Base-by-base conservation (phyloP, 208 protist genomes). In the Angomonas deanei region DNA sequence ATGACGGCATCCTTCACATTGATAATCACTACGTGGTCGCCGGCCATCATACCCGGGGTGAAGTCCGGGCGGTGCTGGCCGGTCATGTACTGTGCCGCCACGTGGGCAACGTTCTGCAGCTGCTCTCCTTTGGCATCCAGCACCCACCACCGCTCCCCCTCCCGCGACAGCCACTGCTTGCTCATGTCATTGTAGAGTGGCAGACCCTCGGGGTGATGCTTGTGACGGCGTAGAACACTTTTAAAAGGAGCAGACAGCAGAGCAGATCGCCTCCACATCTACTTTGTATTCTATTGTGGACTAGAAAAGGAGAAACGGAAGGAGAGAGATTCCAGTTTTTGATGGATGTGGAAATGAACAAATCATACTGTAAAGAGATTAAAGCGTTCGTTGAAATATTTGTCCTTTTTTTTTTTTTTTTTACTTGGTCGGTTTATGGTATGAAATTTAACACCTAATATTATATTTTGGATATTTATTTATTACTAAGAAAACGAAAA, bases 1-100 rank as follows among this genome's bases (percentile, higher is more conserved):
- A 96, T 93, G 34, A 96, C 88, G 10, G 77, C 86, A 55, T 96
- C 91, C 46, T 94, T 96, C 54, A 93, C 90, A 69, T 96, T 96
- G 8, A 80, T 80, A 55, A 96, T 93, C 56, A 96, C 71, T 34
- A 96, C 88, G 61, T 96, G 87, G 52, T 96, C 91, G 31, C 91
- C 91, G 0, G 86, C 77, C 57, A 94, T 80, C 85, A 93, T 96
- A 42, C 91, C 91, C 2, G 87, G 91, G 3, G 84, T 92, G 60
- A 96, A 96, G 64, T 96, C 91, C 13, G 86, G 76, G 24, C 91
- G 70, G 71, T 96, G 83, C 70, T 94, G 87, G 26, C 91, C 91
- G 6, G 87, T 93, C 57, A 94, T 94, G 76, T 96, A 96, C 64
- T 92, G 85, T 4, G 88, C 85, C 6, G 86, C 88, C 15, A 93